A percentile compares a stretch with the other conserved stretches of the same genome.
Conservation (phyloP, 257 asterid genomes). For the Solanum piurae region DNA sequence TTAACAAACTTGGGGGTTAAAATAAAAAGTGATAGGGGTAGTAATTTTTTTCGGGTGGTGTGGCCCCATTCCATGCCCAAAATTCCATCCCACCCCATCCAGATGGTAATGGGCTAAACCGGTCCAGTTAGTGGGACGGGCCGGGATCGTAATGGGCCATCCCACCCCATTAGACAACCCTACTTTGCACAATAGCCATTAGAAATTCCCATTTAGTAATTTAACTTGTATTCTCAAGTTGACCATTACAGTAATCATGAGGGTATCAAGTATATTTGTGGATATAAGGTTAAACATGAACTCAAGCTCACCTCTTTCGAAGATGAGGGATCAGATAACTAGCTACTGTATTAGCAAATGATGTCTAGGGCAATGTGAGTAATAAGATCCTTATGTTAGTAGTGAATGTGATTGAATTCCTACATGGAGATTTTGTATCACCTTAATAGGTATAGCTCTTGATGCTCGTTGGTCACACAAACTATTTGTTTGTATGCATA, state of each 20-base stretch:
- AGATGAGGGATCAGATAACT: neutral
- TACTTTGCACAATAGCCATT: neutral
- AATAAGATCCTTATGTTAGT: neutral
- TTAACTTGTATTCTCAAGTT: neutral
- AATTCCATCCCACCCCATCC: neutral
- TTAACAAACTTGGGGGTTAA: too few relatives aligned
- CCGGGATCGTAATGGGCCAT: neutral
- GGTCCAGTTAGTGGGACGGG: neutral
- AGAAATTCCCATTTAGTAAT: neutral
- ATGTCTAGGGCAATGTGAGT: neutral
- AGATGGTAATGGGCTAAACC: neutral
- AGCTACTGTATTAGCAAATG: neutral
- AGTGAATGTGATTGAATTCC: neutral
- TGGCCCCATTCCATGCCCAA: neutral
- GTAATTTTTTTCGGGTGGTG: neutral
- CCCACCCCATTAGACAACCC: neutral
- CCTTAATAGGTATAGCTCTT: neutral
- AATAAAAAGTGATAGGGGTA: neutral
- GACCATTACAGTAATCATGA: neutral
- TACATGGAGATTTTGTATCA: neutral
- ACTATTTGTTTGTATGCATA: neutral
- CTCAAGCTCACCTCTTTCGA: neutral
- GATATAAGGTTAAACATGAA: neutral
- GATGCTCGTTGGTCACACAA: neutral
- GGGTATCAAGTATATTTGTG: neutral